phyloP scores from a whole-genome alignment of 2,329 filamentous ascomycete genomes.

The Claviceps sp. region DNA sequence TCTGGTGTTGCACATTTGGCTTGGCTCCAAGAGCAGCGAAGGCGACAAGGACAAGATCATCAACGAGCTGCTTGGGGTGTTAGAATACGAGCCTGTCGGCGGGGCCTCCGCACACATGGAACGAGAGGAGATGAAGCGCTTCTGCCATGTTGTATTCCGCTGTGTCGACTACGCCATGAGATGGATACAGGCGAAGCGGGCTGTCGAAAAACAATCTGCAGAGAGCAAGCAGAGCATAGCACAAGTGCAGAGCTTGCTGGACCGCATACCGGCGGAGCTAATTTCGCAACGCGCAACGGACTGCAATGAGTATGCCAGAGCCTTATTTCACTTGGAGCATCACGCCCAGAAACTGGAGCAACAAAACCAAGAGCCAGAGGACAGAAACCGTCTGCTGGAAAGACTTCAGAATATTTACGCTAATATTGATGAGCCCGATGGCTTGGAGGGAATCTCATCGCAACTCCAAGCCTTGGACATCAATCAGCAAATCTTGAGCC shows the following conservation, averaged over 20 bases:
- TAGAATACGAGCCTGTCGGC: slow-evolving; percentile 45
- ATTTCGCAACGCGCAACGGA: slow-evolving; percentile 75
- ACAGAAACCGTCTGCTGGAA: slow-evolving; percentile 55
- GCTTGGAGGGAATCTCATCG: slow-evolving; percentile 84
- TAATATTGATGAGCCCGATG: slow-evolving; percentile 94
- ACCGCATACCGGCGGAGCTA: slow-evolving; percentile 59
- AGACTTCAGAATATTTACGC: slow-evolving; percentile 87
- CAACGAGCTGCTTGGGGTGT: slow-evolving; percentile 60
- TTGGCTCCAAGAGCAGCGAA: slow-evolving; percentile 50
- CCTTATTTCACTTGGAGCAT: slow-evolving; percentile 89
- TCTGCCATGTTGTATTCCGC: slow-evolving; percentile 82
- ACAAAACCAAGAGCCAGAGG: slow-evolving; percentile 31
- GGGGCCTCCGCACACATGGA: slow-evolving; percentile 43
- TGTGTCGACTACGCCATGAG: slow-evolving; percentile 83
- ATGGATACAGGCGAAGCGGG: slow-evolving; percentile 68
- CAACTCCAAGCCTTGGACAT: slow-evolving; percentile 79
- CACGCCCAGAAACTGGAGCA: slow-evolving; percentile 50
- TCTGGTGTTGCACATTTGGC: slow-evolving; percentile 66
- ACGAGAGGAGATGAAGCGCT: slow-evolving; percentile 66
- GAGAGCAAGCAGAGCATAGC: slow-evolving; percentile 34
- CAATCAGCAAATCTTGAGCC: slow-evolving; percentile 83
- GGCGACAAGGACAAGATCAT: slow-evolving; percentile 51
- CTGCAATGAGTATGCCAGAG: slow-evolving; percentile 83
- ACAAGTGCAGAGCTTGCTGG: slow-evolving; percentile 37
- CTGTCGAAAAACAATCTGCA: slow-evolving; percentile 15